Percentiles rank a stretch among this genome's conserved stretches.
phyloP scores from a whole-genome alignment of 2,329 filamentous ascomycete genomes.

The Neofusicoccum umdonicola region DNA sequence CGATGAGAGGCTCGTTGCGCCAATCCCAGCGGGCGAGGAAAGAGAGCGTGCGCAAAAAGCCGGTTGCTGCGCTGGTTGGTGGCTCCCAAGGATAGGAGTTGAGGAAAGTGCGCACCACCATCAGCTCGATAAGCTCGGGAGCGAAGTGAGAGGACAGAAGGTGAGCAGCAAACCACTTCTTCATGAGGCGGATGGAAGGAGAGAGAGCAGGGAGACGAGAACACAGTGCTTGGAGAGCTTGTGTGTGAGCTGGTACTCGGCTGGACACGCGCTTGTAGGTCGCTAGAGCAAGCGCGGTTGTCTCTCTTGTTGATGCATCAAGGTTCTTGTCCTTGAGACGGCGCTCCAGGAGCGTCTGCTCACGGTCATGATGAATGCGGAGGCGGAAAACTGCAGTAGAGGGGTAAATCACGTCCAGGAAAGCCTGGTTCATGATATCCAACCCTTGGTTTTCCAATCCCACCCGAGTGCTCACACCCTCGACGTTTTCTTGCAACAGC shows the following conservation, averaged over 20 bases:
- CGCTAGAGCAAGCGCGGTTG: slow-evolving; percentile 67
- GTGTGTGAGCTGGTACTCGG: slow-evolving; percentile 73
- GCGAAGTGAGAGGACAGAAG: slow-evolving; percentile 73
- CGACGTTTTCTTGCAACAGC: slow-evolving; percentile 63
- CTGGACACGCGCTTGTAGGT: slow-evolving; percentile 69
- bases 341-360: slow-evolving; percentile 77
- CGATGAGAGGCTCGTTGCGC: slow-evolving; percentile 75
- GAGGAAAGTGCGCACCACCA: slow-evolving; percentile 75
- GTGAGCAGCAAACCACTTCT: slow-evolving; percentile 86
- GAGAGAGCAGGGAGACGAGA: slow-evolving; percentile 79
- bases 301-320: slow-evolving; percentile 64
- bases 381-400: slow-evolving; percentile 75
- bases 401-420: slow-evolving; percentile 76
- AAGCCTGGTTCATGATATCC: slow-evolving; percentile 72
- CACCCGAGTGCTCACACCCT: slow-evolving; percentile 64
- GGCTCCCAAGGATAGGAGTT: slow-evolving; percentile 76
- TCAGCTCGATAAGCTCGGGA: slow-evolving; percentile 79
- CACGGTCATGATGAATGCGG: slow-evolving; percentile 84
- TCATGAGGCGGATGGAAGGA: slow-evolving; percentile 76
- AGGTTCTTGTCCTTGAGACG: slow-evolving; percentile 70
- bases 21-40: slow-evolving; percentile 90
- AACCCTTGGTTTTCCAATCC: slow-evolving; percentile 75
- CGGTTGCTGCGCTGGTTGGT: slow-evolving; percentile 74
- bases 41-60: slow-evolving; percentile 75
- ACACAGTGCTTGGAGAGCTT: slow-evolving; percentile 75